Conservation (phyloP, 306 rosid species). For the Acacia crassicarpa region DNA sequence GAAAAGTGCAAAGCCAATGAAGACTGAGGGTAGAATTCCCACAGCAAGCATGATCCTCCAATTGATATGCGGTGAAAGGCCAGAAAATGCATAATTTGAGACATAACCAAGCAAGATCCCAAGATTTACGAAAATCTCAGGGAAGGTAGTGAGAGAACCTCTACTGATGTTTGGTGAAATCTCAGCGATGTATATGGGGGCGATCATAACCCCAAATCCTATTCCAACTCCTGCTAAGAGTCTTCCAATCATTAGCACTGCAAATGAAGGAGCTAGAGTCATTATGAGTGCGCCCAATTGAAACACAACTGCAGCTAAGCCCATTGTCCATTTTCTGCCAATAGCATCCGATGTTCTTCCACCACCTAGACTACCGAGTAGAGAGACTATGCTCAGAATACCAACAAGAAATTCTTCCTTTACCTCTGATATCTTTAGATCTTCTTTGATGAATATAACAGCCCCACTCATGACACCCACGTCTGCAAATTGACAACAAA, state of each 20-base stretch:
- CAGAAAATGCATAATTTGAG: constrained; percentile 75
- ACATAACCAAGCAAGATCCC: constrained; percentile 79
- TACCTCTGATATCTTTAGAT: constrained; percentile 76
- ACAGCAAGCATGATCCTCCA: constrained; percentile 91
- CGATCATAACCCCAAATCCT: constrained; percentile 74
- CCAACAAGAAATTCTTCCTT: constrained; percentile 73
- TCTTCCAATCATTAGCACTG: constrained; percentile 63
- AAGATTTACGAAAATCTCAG: constrained; percentile 70
- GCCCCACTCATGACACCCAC: constrained; percentile 96
- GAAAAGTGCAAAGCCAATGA: constrained; percentile 74
- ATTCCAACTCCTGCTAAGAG: constrained; percentile 79
- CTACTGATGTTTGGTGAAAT: constrained; percentile 70
- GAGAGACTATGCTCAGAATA: constrained; percentile 70
- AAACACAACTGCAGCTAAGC: constrained; percentile 62
- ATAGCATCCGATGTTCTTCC: constrained; percentile 75
- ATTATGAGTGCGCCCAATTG: constrained; percentile 64
- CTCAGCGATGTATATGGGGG: constrained; percentile 80
- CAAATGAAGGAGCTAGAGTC: constrained; percentile 69
- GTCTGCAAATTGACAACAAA: constrained; percentile 42
- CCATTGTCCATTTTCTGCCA: constrained; percentile 90
- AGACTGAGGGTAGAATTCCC: constrained; percentile 74
- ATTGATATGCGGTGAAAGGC: constrained; percentile 64
- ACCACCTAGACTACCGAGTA: constrained; percentile 74
- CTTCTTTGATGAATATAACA: constrained; percentile 71
- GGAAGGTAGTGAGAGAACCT: constrained; percentile 79